phyloP scores from a whole-genome alignment of 2,329 filamentous ascomycete species.

The Trichoderma lentiforme region DNA sequence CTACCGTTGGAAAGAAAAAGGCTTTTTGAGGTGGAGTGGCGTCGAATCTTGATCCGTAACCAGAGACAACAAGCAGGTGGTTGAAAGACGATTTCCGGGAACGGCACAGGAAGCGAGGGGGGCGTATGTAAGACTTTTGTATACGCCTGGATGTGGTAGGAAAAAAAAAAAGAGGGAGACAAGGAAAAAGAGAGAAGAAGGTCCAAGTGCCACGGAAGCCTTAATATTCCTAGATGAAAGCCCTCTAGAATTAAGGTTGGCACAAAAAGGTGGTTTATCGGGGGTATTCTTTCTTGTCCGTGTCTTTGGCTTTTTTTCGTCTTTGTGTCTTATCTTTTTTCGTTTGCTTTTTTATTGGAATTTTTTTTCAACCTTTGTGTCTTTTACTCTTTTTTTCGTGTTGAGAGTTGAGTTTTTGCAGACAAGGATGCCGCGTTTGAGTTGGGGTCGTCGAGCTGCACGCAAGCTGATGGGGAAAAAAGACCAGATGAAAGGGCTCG shows the following conservation, averaged over 20 bases:
- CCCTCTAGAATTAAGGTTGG: not conserved
- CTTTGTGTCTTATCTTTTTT: not conserved
- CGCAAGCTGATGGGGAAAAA: not conserved
- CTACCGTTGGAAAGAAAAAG: not conserved
- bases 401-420: not conserved
- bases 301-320: not conserved
- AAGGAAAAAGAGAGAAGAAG: not conserved
- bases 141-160: not conserved
- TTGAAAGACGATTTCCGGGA: constrained; percentile 15
- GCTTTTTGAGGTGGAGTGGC: not conserved
- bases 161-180: not conserved
- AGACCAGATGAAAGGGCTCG: not conserved
- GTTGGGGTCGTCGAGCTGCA: not conserved
- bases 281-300: not conserved
- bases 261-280: not conserved
- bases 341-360: not conserved
- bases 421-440: not conserved
- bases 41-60: not conserved
- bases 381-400: not conserved
- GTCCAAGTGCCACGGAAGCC: not conserved
- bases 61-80: not conserved
- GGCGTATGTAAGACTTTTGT: not conserved
- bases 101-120: not conserved
- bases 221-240: not conserved
- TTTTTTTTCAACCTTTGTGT: not conserved